Conservation (phyloP, 306 rosid species). For the Coriaria nepalensis region DNA sequence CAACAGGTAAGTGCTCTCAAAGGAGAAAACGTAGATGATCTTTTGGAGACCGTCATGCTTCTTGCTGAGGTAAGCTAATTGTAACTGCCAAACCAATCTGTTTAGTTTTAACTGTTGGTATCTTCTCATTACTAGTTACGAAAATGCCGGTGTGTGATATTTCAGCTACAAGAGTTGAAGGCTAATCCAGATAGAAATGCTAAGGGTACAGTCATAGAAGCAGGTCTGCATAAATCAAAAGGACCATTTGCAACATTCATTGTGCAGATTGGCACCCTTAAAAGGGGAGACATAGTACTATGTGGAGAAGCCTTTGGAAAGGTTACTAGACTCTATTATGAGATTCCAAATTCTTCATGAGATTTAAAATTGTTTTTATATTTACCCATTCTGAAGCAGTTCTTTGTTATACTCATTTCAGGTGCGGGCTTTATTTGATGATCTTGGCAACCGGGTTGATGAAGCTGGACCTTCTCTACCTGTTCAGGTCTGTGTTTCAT, state of each 20-base stretch:
- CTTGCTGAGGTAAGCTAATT: slow-evolving; percentile 74
- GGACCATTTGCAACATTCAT: slow-evolving; percentile 90
- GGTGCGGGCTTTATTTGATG: slow-evolving; percentile 96
- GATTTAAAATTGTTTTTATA: not conserved
- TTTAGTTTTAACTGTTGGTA: not conserved
- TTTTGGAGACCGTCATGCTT: slow-evolving; percentile 88
- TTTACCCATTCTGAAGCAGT: slow-evolving; percentile 7
- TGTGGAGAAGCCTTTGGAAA: slow-evolving; percentile 96
- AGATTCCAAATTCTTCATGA: slow-evolving; percentile 3
- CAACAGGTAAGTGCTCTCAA: slow-evolving; percentile 89
- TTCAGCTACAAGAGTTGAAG: slow-evolving; percentile 93
- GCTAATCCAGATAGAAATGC: slow-evolving; percentile 92
- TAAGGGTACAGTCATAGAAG: slow-evolving; percentile 86
- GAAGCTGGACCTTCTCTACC: slow-evolving; percentile 86
- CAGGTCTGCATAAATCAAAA: slow-evolving; percentile 84
- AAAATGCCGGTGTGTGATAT: slow-evolving; percentile 9
- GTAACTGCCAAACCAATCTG: not conserved
- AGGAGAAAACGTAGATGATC: slow-evolving; percentile 76
- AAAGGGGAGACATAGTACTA: slow-evolving; percentile 60
- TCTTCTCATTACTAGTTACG: slow-evolving; percentile 1
- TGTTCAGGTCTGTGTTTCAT: slow-evolving; percentile 58
- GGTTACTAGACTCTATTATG: slow-evolving; percentile 35
- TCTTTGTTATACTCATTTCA: slow-evolving; percentile 17
- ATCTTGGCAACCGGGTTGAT: slow-evolving; percentile 67
- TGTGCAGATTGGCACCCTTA: slow-evolving; percentile 87